Evolutionary conservation across 208 protist genomes (phyloP).

Genomic region (Crithidia brevicula): DNA sequence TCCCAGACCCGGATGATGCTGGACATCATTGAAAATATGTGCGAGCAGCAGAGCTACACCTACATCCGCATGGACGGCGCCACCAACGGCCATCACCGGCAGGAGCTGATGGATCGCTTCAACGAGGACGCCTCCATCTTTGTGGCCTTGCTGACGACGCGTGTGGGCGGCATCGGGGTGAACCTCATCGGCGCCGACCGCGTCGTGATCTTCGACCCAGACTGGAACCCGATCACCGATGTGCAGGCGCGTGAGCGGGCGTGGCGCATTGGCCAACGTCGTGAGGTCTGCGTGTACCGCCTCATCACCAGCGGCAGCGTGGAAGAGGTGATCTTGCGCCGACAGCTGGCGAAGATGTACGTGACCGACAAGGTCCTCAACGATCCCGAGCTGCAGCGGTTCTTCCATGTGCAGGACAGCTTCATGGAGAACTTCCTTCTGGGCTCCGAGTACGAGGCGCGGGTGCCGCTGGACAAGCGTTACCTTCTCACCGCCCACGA

Average conservation of each 20-base stretch:
- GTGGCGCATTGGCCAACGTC: conserved; percentile 97
- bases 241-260: conserved; percentile 93
- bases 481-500: conserved; percentile 60
- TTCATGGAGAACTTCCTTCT: conserved; percentile 93
- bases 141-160: conserved; percentile 97
- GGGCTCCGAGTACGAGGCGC: conserved; percentile 74
- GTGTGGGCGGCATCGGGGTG: conserved; percentile 97
- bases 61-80: conserved; percentile 97
- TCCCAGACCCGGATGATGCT: conserved; percentile 98
- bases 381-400: conserved; percentile 94
- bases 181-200: conserved; percentile 98
- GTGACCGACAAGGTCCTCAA: conserved; percentile 97
- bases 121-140: conserved; percentile 94
- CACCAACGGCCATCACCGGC: conserved; percentile 79
- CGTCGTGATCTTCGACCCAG: conserved; percentile 99
- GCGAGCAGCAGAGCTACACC: conserved; percentile 69
- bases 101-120: conserved; percentile 95
- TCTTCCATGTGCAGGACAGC: conserved; percentile 92
- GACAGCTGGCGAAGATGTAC: conserved; percentile 95
- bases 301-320: conserved; percentile 98
- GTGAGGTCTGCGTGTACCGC: conserved; percentile 96
- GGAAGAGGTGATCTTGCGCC: conserved; percentile 98
- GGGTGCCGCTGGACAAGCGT: conserved; percentile 58
- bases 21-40: conserved; percentile 96
- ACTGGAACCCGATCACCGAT: conserved; percentile 97